Evolutionary conservation across 805 yeast genomes (phyloP).

Genomic region (Metschnikowia lachancei): DNA sequence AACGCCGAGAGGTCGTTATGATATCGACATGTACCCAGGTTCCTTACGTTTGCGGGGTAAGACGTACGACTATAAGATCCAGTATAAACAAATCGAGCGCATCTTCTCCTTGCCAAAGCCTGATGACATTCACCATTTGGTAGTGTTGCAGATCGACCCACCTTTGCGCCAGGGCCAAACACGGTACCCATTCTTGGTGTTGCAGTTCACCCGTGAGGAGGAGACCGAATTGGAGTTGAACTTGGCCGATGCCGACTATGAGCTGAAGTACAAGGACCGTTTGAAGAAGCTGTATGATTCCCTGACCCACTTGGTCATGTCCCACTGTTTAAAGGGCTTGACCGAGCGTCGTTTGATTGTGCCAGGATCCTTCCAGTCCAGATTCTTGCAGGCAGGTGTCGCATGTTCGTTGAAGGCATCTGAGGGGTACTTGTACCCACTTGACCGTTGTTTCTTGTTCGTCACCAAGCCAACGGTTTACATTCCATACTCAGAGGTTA

Average conservation of each 20-base stretch:
- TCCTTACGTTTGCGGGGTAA: constrained; percentile 93
- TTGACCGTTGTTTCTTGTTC: constrained; percentile 86
- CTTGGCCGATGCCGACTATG: constrained; percentile 77
- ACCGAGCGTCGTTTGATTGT: constrained; percentile 81
- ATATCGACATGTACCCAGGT: constrained; percentile 86
- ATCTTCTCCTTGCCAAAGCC: constrained; percentile 91
- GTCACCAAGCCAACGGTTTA: constrained; percentile 92
- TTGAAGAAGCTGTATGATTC: constrained; percentile 76
- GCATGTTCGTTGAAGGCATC: constrained; percentile 91
- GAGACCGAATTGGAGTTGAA: constrained; percentile 88
- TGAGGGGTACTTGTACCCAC: constrained; percentile 90
- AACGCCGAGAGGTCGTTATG: constrained; percentile 98
- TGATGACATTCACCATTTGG: constrained; percentile 85
- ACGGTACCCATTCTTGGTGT: constrained; percentile 84
- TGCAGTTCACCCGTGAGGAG: constrained; percentile 88
- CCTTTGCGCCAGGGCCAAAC: constrained; percentile 99
- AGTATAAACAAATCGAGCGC: constrained; percentile 84
- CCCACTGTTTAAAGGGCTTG: constrained; percentile 85
- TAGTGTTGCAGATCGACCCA: constrained; percentile 90
- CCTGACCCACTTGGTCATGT: constrained; percentile 79
- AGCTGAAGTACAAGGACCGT: constrained; percentile 69
- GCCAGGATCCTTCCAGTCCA: constrained; percentile 79
- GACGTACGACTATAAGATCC: constrained; percentile 95
- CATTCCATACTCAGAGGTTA: constrained; percentile 81
- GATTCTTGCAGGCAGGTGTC: constrained; percentile 79